Percentiles rank a stretch among this genome's conserved stretches.
Conservation (phyloP, 371 early-diverging fungal species). For the Homolaphlyctis polyrhiza region DNA sequence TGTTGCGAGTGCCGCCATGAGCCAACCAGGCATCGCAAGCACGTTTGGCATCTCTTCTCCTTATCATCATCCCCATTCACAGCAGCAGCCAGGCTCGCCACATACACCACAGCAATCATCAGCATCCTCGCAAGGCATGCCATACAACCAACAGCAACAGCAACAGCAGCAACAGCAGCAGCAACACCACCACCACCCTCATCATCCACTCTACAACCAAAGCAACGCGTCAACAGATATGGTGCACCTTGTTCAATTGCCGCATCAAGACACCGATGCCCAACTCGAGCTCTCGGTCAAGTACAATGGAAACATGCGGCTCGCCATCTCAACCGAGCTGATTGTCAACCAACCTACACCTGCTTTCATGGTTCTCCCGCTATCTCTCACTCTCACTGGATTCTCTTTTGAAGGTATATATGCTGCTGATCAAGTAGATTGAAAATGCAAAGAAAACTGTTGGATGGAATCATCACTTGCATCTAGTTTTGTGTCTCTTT, state of each 20-base stretch:
- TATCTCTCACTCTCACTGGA: conserved; percentile 73
- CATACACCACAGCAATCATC: background rate
- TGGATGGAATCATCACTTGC: background rate
- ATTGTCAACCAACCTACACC: conserved; percentile 89
- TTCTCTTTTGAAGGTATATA: conserved; percentile 71
- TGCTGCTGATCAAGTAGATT: background rate
- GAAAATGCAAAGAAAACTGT: background rate
- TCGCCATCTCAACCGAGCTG: conserved; percentile 80
- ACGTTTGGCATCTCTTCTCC: no score
- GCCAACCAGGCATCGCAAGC: no score
- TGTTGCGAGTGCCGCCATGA: no score
- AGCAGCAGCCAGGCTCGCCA: no score
- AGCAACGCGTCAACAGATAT: background rate
- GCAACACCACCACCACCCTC: no score
- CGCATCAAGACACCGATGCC: conserved; percentile 52
- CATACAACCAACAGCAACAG: no score
- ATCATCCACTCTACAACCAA: no score
- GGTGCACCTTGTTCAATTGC: conserved; percentile 17
- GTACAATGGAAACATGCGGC: conserved; percentile 80
- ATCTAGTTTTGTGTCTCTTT: no score
- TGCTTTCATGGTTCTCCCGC: conserved; percentile 85
- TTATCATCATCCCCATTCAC: no score
- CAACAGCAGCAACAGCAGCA: background rate
- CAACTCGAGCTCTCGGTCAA: conserved; percentile 69
- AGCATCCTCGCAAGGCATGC: background rate